Conservation (phyloP, 1,139 yeast genomes). For the Lodderomyces pseudojiufengensis region DNA sequence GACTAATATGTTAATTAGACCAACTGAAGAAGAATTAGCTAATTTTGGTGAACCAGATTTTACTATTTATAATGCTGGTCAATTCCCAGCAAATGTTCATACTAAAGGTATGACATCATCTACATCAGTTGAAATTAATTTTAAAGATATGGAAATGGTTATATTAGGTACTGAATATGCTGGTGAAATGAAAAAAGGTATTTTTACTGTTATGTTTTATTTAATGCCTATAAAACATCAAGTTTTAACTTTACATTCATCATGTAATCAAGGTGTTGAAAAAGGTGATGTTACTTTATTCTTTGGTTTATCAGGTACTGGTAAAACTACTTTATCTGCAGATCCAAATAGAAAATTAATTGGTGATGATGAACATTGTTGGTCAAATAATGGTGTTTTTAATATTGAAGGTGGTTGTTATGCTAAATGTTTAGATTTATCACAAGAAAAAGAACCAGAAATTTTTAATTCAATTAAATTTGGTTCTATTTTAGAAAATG, state of each 20-base stretch:
- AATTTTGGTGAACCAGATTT: constrained; percentile 97
- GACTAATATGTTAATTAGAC: constrained; percentile 97
- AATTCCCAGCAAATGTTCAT: constrained; percentile 96
- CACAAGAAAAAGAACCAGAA: constrained; percentile 95
- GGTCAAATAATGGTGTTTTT: constrained; percentile 98
- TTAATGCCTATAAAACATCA: constrained; percentile 94
- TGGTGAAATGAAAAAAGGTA: constrained; percentile 99
- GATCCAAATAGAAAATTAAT: constrained; percentile 92
- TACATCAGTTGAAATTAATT: constrained; percentile 94
- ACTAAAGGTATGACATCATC: constrained; percentile 97
- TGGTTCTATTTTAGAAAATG: constrained; percentile 93
- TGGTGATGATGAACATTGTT: constrained; percentile 99
- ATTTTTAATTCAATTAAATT: constrained; percentile 92
- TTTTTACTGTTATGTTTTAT: constrained; percentile 98
- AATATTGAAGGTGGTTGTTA: constrained; percentile 99
- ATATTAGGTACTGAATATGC: constrained; percentile 98
- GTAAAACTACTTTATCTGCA: constrained; percentile 96
- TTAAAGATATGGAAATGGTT: constrained; percentile 98
- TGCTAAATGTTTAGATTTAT: constrained; percentile 92
- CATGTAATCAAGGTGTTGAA: constrained; percentile 83
- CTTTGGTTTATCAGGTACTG: constrained; percentile 97
- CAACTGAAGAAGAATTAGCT: constrained; percentile 82
- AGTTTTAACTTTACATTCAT: constrained; percentile 91
- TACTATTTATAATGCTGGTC: constrained; percentile 98
- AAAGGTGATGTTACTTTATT: constrained; percentile 85